phyloP scores from a whole-genome alignment of 2,329 filamentous ascomycete species.

The Penicillium sp. region DNA sequence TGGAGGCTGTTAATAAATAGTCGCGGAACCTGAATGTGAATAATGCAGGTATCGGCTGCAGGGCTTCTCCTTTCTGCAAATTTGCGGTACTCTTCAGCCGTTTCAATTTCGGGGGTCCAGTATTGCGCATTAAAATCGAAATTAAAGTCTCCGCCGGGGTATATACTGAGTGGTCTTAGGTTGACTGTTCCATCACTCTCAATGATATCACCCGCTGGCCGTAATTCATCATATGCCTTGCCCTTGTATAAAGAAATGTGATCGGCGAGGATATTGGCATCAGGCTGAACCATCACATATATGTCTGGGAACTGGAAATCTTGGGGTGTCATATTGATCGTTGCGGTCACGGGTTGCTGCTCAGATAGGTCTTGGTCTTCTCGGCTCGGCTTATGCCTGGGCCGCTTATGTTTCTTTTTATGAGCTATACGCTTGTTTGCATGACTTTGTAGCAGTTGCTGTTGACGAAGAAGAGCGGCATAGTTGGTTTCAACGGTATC shows the following conservation, averaged over 20 bases:
- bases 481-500: not conserved
- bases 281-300: not conserved
- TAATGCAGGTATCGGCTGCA: not conserved
- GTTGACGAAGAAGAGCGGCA: not conserved
- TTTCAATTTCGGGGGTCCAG: slow-evolving; percentile 2
- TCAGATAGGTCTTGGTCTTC: not conserved
- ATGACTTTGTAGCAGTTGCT: not conserved
- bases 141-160: not conserved
- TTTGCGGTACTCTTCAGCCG: not conserved
- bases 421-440: not conserved
- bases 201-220: not conserved
- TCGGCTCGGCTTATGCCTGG: not conserved
- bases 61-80: not conserved
- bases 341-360: not conserved
- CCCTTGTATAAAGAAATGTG: slow-evolving; percentile 1
- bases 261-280: not conserved
- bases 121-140: not conserved
- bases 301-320: not conserved
- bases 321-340: not conserved
- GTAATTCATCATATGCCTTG: not conserved
- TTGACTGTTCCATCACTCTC: not conserved
- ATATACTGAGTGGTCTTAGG: not conserved
- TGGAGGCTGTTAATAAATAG: not conserved
- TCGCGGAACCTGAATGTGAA: slow-evolving; percentile 1
- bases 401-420: not conserved